Base-by-base conservation (phyloP, 2,329 filamentous ascomycete species). In the Diaporthe capsici region DNA sequence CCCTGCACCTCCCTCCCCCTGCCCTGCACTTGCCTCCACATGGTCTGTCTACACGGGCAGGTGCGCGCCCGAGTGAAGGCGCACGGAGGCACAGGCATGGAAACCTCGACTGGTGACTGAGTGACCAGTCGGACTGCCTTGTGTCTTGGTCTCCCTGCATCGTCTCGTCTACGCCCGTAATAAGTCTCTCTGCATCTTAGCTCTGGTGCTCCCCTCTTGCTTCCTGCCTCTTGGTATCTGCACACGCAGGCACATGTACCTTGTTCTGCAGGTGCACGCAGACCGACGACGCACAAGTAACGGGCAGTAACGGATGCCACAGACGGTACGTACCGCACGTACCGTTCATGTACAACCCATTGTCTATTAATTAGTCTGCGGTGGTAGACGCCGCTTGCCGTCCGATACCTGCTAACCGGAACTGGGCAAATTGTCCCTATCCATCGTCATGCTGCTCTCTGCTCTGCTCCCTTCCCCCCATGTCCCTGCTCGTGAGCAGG, bases 341-440 rank as follows among this genome's bases (percentile, higher is more conserved):
- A 68, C 65, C 13, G 28, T 34, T 9, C 25, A 34, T 17, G 42
- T 34, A 31, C 57, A 25, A 13, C n/a, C 57, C 25, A 17, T 8
- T 39, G 22, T 12, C n/a, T 20, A 15, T 20, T 25, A 34, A 12
- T 22, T 49, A 44, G 61, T 65, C 42, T 15, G 42, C 20, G 47
- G n/a, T 70, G 65, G 65, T 55, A 70, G 65, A 70, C 65, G 65
- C 65, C 65, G 65, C 65, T 31, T 55, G 65, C 65, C 65, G 65
- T 70, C 65, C 47, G 49, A 55, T 31, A 28, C n/a, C n/a, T 68
- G 31, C 65, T 53, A 68, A 53, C 65, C 65, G 39, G 13, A 53
- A n/a, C n/a, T 51, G 65, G 63, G 20, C 28, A 68, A 51, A 25
- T 17, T 53, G 63, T 34, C 31, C 31, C 22, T 22, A n/a, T 28